Conservation (phyloP, 1,284 basidiomycete genomes). For the Abortiporus biennis region DNA sequence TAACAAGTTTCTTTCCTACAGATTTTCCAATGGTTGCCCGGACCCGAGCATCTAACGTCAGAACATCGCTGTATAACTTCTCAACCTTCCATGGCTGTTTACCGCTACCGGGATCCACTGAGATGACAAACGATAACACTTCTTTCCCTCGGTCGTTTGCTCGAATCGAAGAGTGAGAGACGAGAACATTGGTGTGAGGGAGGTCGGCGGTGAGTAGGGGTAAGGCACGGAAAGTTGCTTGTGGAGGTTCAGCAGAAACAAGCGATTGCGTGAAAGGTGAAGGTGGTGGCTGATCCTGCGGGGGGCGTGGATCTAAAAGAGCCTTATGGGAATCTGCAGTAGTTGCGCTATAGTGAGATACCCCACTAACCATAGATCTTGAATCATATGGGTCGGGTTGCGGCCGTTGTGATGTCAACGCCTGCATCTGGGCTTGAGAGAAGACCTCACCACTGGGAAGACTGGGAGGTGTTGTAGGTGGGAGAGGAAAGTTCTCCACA, state of each 20-base stretch:
- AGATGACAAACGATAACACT: conserved; percentile 76
- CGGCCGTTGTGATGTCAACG: conserved; percentile 1
- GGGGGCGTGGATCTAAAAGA: background rate
- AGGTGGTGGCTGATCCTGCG: background rate
- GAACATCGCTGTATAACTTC: conserved; percentile 90
- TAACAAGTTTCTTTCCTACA: conserved; percentile 72
- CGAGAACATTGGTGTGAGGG: conserved; percentile 52
- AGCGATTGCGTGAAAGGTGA: conserved; percentile 3
- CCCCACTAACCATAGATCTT: background rate
- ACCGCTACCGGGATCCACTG: conserved; percentile 55
- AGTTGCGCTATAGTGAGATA: background rate
- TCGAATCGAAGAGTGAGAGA: conserved; percentile 73
- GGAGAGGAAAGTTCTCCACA: conserved; percentile 31
- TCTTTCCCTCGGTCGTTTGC: conserved; percentile 86
- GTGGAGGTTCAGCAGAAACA: conserved; percentile 3
- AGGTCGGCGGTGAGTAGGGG: conserved; percentile 67
- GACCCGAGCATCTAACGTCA: conserved; percentile 74
- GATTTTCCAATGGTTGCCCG: conserved; percentile 62
- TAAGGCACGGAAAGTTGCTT: conserved; percentile 55
- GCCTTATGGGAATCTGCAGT: background rate
- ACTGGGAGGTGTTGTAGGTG: conserved; percentile 19
- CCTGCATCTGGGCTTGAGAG: conserved; percentile 9
- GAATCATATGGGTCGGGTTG: background rate
- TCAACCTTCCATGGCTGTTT: conserved; percentile 86
- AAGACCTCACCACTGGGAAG: conserved; percentile 4